phyloP scores from a whole-genome alignment of 2,329 filamentous ascomycete species.

The Phoma sp. region DNA sequence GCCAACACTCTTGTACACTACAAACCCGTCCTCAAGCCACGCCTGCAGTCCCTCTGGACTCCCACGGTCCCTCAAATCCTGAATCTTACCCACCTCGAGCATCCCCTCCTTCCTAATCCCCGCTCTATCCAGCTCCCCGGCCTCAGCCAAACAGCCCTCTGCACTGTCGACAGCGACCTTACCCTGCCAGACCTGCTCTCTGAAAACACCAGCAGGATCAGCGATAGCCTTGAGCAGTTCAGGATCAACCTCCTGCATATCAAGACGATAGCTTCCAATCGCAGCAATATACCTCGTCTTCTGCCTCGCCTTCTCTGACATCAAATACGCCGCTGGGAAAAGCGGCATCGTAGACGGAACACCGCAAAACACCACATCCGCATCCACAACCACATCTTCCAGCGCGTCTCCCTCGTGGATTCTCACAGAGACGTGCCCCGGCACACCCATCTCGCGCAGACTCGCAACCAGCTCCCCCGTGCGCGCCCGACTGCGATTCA shows the following conservation, averaged over 20 bases:
- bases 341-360: constrained; percentile 56
- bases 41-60: constrained; percentile 26
- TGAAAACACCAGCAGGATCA: not conserved
- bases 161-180: constrained; percentile 36
- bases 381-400: constrained; percentile 34
- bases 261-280: constrained; percentile 38
- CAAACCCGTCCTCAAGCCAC: constrained; percentile 46
- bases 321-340: constrained; percentile 51
- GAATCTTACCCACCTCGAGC: constrained; percentile 20
- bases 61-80: constrained; percentile 16
- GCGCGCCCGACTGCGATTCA: constrained; percentile 30
- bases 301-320: constrained; percentile 1
- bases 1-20: constrained; percentile 61
- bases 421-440: constrained; percentile 5
- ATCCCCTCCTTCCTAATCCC: constrained; percentile 32
- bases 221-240: constrained; percentile 45
- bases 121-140: constrained; percentile 56
- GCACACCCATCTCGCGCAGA: not conserved
- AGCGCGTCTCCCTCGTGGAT: constrained; percentile 28
- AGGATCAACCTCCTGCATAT: constrained; percentile 60
- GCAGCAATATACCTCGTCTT: constrained; percentile 34
- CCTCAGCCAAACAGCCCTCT: constrained; percentile 55
- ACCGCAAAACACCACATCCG: constrained; percentile 59
- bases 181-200: constrained; percentile 4
- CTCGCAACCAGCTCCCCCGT: constrained; percentile 17